A percentile compares a stretch with the other conserved stretches of the same genome.
Conservation (phyloP, 352 stramenopile species). For the Pythium insidiosum region DNA sequence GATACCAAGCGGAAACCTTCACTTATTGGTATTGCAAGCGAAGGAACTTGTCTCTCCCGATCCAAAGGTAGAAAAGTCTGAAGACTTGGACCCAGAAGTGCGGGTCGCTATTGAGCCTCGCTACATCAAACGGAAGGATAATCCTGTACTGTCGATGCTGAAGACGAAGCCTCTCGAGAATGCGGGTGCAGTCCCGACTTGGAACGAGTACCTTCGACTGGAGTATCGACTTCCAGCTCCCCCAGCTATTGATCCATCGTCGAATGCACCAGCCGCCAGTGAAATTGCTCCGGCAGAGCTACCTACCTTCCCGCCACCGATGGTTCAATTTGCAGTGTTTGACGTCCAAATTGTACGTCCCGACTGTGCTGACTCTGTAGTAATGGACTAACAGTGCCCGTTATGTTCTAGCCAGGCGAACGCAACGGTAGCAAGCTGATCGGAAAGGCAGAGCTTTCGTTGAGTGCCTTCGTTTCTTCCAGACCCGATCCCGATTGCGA, state of each 20-base stretch:
- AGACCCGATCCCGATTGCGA: neutral
- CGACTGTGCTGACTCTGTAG: slow-evolving; percentile 1
- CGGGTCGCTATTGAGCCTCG: slow-evolving; percentile 36
- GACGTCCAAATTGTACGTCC: slow-evolving; percentile 48
- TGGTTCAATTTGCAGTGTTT: slow-evolving; percentile 32
- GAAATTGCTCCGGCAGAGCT: neutral
- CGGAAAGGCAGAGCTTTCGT: slow-evolving; percentile 28
- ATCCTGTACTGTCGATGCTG: slow-evolving; percentile 32
- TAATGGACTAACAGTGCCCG: too few relatives aligned
- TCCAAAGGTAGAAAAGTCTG: slow-evolving; percentile 13
- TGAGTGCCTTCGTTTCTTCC: slow-evolving; percentile 24
- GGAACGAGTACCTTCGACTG: slow-evolving; percentile 42
- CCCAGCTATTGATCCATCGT: neutral
- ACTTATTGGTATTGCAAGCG: slow-evolving; percentile 30
- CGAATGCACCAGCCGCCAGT: neutral
- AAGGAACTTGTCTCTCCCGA: slow-evolving; percentile 25
- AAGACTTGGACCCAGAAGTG: slow-evolving; percentile 43
- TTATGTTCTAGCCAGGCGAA: slow-evolving; percentile 39
- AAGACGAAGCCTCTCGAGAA: slow-evolving; percentile 44
- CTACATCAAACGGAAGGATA: slow-evolving; percentile 42
- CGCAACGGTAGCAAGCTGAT: slow-evolving; percentile 21
- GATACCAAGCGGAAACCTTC: slow-evolving; percentile 25
- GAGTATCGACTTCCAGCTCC: slow-evolving; percentile 26
- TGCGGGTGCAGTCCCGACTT: slow-evolving; percentile 23
- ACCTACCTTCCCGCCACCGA: slow-evolving; percentile 20